phyloP scores from a whole-genome alignment of 1,284 basidiomycete genomes.

The Cryptococcus maquisensis region DNA sequence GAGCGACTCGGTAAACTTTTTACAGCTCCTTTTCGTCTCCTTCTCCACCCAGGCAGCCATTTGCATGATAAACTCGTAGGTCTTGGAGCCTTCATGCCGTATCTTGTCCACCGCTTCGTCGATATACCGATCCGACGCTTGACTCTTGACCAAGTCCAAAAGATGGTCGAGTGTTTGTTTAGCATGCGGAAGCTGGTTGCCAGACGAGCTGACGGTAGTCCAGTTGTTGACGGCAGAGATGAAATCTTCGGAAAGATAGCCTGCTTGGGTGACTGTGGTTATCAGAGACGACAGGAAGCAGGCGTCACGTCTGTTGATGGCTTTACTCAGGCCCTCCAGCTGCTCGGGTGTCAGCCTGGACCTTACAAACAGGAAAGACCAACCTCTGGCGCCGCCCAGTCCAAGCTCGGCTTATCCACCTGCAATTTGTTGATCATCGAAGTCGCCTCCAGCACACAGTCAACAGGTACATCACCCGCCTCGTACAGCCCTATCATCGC shows the following conservation, averaged over 20 bases:
- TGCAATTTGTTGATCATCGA: conserved; percentile 66
- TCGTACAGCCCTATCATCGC: conserved; percentile 84
- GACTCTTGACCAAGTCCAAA: conserved; percentile 52
- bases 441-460: conserved; percentile 88
- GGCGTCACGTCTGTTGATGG: conserved; percentile 22
- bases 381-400: conserved; percentile 76
- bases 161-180: not conserved
- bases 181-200: not conserved
- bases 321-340: conserved; percentile 23
- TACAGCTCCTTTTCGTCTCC: conserved; percentile 69
- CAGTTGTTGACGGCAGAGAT: conserved; percentile 68
- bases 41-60: conserved; percentile 89
- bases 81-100: conserved; percentile 23
- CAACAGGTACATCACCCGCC: conserved; percentile 83
- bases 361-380: not conserved
- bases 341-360: conserved; percentile 10
- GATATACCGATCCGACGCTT: conserved; percentile 67
- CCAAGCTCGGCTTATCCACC: conserved; percentile 63
- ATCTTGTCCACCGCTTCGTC: conserved; percentile 56
- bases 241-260: conserved; percentile 57
- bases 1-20: conserved; percentile 73
- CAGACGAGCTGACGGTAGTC: conserved; percentile 18
- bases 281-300: conserved; percentile 13
- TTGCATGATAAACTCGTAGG: conserved; percentile 52
- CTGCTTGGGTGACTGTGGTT: conserved; percentile 3